These are phyloP conservation scores for Clarireedia homoeocarpa DNA, from an alignment of 2,329 filamentous ascomycete genomes.

Conservation along the genomic window DNA sequence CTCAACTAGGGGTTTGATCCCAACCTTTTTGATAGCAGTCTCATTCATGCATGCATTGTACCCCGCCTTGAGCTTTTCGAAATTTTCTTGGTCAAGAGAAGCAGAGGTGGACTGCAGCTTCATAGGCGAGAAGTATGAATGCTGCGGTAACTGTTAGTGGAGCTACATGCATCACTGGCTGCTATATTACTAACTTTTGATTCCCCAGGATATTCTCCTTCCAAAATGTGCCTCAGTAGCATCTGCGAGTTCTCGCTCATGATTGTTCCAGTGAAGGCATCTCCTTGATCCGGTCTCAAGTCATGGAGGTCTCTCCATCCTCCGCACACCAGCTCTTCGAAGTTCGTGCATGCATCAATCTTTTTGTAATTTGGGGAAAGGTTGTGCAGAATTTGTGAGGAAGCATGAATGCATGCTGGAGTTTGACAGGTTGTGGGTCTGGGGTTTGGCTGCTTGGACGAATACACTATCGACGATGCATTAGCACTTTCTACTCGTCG, in stretches of 20 bases:
- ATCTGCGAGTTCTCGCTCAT: conserved; percentile 54
- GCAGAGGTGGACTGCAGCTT: conserved; percentile 31
- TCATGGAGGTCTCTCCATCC: conserved; percentile 59
- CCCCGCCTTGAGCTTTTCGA: conserved; percentile 54
- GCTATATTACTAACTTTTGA: conserved; percentile 28
- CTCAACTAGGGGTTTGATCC: conserved; percentile 46
- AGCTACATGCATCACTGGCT: background rate
- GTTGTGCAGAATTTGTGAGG: conserved; percentile 54
- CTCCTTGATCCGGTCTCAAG: conserved; percentile 54
- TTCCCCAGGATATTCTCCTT: conserved; percentile 44
- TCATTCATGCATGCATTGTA: conserved; percentile 62
- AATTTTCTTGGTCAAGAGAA: conserved; percentile 51
- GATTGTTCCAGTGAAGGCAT: conserved; percentile 50
- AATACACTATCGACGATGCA: conserved; percentile 9
- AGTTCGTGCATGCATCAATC: conserved; percentile 61
- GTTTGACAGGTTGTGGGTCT: conserved; percentile 40
- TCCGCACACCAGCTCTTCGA: conserved; percentile 59
- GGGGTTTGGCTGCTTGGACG: conserved; percentile 8
- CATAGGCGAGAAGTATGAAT: conserved; percentile 41
- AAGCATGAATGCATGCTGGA: conserved; percentile 54
- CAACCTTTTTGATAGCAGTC: conserved; percentile 44
- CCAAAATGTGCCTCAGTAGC: conserved; percentile 54
- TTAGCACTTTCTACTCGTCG: background rate
- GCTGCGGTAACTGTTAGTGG: conserved; percentile 28
- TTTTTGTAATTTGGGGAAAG: conserved; percentile 52